Base-by-base conservation (phyloP, 2,329 filamentous ascomycete genomes). In the Fusarium sp. region DNA sequence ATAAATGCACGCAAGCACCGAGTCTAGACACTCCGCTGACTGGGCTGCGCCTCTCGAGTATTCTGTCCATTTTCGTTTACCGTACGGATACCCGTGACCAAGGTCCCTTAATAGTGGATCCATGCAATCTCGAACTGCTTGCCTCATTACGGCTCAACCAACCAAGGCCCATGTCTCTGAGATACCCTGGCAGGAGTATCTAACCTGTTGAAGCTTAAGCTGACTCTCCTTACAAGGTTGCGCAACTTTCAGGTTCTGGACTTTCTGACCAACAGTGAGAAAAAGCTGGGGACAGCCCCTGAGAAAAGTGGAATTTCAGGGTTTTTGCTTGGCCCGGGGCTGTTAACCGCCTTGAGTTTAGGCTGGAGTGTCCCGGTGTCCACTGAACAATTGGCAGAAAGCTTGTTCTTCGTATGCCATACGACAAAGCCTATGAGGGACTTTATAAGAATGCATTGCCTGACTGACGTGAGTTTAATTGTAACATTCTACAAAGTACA, bases 11-110 rank as follows among this genome's bases (percentile, higher is more conserved):
- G 4, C 5, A 8, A n/a, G 18, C 22, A 52, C 8, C 27, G 18
- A 38, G 34, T 38, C 49, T 52, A 20, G 22, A 25, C 20, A n/a
- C 20, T 38, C 8, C 22, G 22, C 16, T 53, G 22, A 54, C 47
- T 62, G 49, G 50, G 15, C 57, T 64, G 57, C 30, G 57, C 40
- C 61, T 25, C 44, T 45, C 7, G 32, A 18, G 14, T 29, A 53
- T 53, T 47, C 45, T 47, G 25, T n/a, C 61, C 63, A 60, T 66
- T 68, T 68, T 68, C 65, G 65, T 68, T 68, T 68, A 68, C 65
- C 63, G 63, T 68, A 67, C 54, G 63, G 34, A 38, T 38, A 38
- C 34, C 57, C 50, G 63, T 22, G 44, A 27, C n/a, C 3, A 24
- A 40, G 50, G 25, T 16, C 45, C 45, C 52, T 29, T 50, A 15